phyloP scores from a whole-genome alignment of 2,329 filamentous ascomycete genomes.

The Aspergillus puulaauensis region DNA sequence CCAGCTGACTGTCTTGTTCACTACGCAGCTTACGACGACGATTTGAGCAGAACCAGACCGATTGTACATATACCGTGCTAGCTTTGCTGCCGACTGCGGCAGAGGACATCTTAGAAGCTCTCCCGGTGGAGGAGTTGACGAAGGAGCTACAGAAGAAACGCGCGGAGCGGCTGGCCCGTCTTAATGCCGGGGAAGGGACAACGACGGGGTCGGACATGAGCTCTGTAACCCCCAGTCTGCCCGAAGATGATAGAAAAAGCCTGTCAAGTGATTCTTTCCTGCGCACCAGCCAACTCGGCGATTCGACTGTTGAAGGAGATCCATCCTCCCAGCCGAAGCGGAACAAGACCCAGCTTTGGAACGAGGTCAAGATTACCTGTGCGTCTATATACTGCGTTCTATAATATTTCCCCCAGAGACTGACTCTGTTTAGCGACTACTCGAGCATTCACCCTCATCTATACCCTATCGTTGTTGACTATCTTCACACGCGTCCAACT shows the following conservation, averaged over 20 bases:
- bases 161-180: constrained; percentile 65
- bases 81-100: constrained; percentile 89
- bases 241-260: constrained; percentile 81
- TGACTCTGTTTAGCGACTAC: constrained; percentile 67
- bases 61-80: constrained; percentile 97
- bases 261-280: constrained; percentile 76
- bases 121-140: constrained; percentile 90
- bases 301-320: constrained; percentile 53
- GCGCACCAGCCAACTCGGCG: constrained; percentile 73
- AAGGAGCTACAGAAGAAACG: constrained; percentile 95
- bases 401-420: not conserved
- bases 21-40: constrained; percentile 75
- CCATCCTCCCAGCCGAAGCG: constrained; percentile 59
- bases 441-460: constrained; percentile 85
- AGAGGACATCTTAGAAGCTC: constrained; percentile 79
- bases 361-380: constrained; percentile 96
- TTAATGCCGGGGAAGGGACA: constrained; percentile 53
- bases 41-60: constrained; percentile 98
- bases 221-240: constrained; percentile 64
- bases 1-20: constrained; percentile 12
- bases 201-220: constrained; percentile 55
- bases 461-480: constrained; percentile 83
- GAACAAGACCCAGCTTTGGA: constrained; percentile 93
- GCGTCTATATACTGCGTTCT: constrained; percentile 19
- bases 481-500: constrained; percentile 93